Percentiles rank a stretch among this genome's conserved stretches.
phyloP scores from a whole-genome alignment of 2,329 filamentous ascomycete genomes.

The Ramichloridium luteum region DNA sequence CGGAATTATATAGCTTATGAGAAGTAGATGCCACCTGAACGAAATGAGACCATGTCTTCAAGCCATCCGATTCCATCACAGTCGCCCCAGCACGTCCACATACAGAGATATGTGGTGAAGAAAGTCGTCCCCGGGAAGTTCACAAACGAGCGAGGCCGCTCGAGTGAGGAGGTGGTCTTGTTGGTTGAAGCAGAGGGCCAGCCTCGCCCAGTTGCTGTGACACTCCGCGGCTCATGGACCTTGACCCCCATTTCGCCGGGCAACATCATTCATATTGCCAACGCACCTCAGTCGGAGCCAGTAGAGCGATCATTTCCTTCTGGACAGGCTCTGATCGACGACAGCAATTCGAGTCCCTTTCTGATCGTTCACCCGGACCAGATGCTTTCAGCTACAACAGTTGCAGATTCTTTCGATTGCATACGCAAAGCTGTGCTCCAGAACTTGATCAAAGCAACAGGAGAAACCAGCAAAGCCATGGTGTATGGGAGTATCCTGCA shows the following conservation, averaged over 20 bases:
- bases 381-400: conserved; percentile 83
- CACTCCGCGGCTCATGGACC: conserved; percentile 75
- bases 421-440: conserved; percentile 83
- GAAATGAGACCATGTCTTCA: too few species aligned
- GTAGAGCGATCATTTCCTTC: too few species aligned
- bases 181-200: conserved; percentile 69
- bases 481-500: conserved; percentile 91
- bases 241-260: conserved; percentile 64
- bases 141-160: conserved; percentile 47
- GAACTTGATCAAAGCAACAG: conserved; percentile 85
- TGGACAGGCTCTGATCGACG: conserved; percentile 62
- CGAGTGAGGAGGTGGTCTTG: conserved; percentile 54
- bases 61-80: conserved; percentile 14
- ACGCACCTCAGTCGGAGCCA: conserved; percentile 7
- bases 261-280: conserved; percentile 69
- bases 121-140: conserved; percentile 61
- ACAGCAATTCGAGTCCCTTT: conserved; percentile 56
- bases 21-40: conserved; percentile 7
- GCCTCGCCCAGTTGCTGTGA: conserved; percentile 53
- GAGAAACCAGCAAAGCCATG: conserved; percentile 64
- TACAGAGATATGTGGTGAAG: conserved; percentile 58
- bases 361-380: conserved; percentile 91
- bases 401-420: conserved; percentile 93
- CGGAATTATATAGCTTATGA: conserved; percentile 25
- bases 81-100: background rate